Base-by-base conservation (phyloP, 78 protist genomes). In the Dictyostelium firmibasis region DNA sequence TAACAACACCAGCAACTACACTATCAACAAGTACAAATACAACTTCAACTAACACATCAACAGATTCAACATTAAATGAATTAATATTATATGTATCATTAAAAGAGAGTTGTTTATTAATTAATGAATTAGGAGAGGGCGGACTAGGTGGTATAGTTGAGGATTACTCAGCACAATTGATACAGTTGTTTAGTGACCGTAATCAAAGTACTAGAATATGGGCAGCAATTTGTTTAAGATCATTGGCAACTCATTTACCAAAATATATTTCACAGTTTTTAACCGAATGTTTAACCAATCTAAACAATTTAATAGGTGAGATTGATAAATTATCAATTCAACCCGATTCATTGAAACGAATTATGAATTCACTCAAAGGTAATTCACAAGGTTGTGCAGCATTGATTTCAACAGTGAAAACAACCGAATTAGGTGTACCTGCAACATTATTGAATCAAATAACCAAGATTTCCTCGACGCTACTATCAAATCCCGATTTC, bases 311-410 rank as follows among this genome's bases (percentile, higher is more conserved):
- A 13, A 31, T 89, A 3, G 94, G 76, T 31, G 94, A 89, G 20
- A 79, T 89, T n/a, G 94, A 89, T 25, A 78, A 67, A 31, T 35
- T 84, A 38, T 57, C 84, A 4, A 43, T 89, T 47, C 94, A 89
- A 35, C 94, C 94, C 4, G 94, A 89, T 20, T 67, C 87, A 35
- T 79, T 75, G 11, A 89, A 89, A 67, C 38, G 85, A 27, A 89
- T 89, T 25, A 89, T 81, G 88, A 89, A 81, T 43, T 89, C 94
- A 10, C 72, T 89, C 0, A 89, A 89, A 25, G 94, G 94, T n/a
- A 50, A 89, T 44, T 29, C 87, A 23, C 50, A 38, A n/a, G 94
- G 94, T 33, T 79, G 84, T 50, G 83, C 88, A 3, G 79, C 88
- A 23, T 31, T 89, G 7, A 64, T 89, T 43, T n/a, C 94, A 18